Conservation (phyloP, 2,329 filamentous ascomycete species). For the Ophiostoma novo-ulmi region DNA sequence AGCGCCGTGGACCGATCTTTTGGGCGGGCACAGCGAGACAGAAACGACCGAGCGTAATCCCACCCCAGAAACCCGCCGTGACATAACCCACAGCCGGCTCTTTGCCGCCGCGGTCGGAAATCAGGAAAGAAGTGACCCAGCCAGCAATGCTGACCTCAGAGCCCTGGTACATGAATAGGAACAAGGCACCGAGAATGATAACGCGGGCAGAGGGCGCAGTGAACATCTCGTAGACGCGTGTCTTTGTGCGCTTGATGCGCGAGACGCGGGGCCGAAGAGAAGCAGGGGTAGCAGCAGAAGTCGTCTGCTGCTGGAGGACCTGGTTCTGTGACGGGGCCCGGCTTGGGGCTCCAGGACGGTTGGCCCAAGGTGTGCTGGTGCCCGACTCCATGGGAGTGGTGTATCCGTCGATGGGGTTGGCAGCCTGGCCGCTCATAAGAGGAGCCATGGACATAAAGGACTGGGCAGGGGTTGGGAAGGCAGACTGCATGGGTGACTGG, state of each 20-base stretch:
- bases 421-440: neutral
- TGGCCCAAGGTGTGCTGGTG: conserved; percentile 8
- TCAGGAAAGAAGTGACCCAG: conserved; percentile 83
- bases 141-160: conserved; percentile 78
- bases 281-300: neutral
- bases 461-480: conserved; percentile 14
- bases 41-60: conserved; percentile 73
- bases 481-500: conserved; percentile 11
- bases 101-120: conserved; percentile 63
- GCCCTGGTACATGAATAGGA: conserved; percentile 83
- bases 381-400: neutral
- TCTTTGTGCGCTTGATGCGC: neutral
- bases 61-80: conserved; percentile 65
- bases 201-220: conserved; percentile 48
- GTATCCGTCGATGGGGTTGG: neutral
- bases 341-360: neutral
- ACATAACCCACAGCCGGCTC: conserved; percentile 73
- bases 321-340: neutral
- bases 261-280: neutral
- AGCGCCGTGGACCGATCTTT: conserved; percentile 63
- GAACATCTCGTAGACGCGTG: conserved; percentile 42
- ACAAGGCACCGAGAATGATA: conserved; percentile 69
- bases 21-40: conserved; percentile 61
- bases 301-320: neutral
- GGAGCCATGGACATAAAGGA: conserved; percentile 21